phyloP scores from a whole-genome alignment of 306 rosid genomes.

The Acacia crassicarpa region DNA sequence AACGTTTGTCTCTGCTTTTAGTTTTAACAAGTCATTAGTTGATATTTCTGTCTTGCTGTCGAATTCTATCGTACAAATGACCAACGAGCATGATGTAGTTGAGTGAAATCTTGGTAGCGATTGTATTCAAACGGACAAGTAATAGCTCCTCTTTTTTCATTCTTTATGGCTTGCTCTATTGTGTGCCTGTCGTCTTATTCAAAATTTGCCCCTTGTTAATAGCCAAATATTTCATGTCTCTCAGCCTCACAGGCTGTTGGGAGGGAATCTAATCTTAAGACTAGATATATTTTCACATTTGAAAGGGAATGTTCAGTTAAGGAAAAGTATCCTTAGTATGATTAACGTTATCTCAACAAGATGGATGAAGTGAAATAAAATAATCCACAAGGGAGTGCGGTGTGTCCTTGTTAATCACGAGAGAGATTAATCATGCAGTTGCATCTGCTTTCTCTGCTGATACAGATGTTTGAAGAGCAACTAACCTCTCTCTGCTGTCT shows the following conservation, averaged over 20 bases:
- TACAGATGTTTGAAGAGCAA: too few relatives aligned
- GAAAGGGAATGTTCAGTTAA: neutral
- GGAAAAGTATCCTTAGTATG: too few relatives aligned
- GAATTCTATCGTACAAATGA: conserved; percentile 28
- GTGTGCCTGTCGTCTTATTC: neutral
- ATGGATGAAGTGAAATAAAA: too few relatives aligned
- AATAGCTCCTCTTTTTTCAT: neutral
- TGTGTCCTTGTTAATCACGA: too few relatives aligned
- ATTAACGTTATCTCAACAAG: too few relatives aligned
- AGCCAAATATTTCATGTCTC: neutral
- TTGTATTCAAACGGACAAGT: conserved; percentile 1
- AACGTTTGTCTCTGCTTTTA: conserved; percentile 12
- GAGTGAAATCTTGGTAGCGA: conserved; percentile 16
- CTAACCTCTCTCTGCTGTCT: too few relatives aligned
- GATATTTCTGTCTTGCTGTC: conserved; percentile 28
- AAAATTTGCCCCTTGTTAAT: neutral
- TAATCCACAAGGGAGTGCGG: too few relatives aligned
- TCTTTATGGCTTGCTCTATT: neutral
- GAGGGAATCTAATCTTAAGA: neutral
- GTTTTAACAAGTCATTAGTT: conserved; percentile 14
- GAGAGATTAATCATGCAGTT: too few relatives aligned
- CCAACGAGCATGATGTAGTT: conserved; percentile 23
- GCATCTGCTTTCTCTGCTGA: too few relatives aligned
- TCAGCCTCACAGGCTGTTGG: neutral
- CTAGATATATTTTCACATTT: neutral